Base-by-base conservation (phyloP, 2,329 filamentous ascomycete genomes). In the Cladosporium sp. region DNA sequence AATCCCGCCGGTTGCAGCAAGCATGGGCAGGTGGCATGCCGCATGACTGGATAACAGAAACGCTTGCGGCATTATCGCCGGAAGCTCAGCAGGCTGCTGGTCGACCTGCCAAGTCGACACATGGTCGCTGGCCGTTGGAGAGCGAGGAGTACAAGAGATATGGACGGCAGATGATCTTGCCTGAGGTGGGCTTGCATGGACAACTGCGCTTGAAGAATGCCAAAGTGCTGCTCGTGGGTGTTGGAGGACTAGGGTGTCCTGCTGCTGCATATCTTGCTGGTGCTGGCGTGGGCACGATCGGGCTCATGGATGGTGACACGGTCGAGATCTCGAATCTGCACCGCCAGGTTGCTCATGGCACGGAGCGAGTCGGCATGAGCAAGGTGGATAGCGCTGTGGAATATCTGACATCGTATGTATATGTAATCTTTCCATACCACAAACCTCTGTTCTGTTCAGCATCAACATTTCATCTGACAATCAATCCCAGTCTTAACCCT, bases 261-360 rank as follows among this genome's bases (percentile, higher is more conserved):
- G 92, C 94, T 12, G 90, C 92, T 0, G 84, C 89, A n/a, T 99
- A 99, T 70, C 84, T 99, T 1, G 90, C 92, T 9, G 93, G 91
- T 20, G 89, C 94, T 1, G 94, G 94, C 0, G 82, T 97, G 1
- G 92, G 92, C 8, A 89, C 82, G 0, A 74, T 99, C 17, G 92
- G 93, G 0, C 78, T 99, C 7, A 84, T 94, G 22, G 94, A 99
- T 70, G 92, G 89, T 3, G 94, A 99, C 74, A 80, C 80, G 0
- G 93, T 99, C 30, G 94, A 97, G 71, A 77, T 82, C 15, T 96
- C 92, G 28, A 99, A 99, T 70, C 80, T 99, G 14, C 94, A 97
- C 76, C 87, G 94, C 0, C 94, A 99, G 75, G 85, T 97, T 52
- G 83, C 92, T 34, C 93, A 99, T 72, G 82, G 82, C 2, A 89